Base-by-base conservation (phyloP, 805 yeast species). In the Kazachstania africana region DNA sequence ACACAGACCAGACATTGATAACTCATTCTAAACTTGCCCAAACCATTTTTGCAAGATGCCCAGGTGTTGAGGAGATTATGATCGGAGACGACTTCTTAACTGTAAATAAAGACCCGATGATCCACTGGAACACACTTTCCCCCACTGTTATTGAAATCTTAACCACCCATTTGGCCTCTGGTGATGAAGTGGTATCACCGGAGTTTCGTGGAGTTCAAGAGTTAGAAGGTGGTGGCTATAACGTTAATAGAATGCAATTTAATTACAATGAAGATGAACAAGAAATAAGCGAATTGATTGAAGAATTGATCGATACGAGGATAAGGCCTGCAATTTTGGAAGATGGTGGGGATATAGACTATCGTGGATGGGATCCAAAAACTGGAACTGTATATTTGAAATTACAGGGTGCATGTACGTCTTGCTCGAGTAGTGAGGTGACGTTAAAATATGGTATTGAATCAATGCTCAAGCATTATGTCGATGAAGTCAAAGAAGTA, bases 261-360 rank as follows among this genome's bases (percentile, higher is more conserved):
- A 49, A 51, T 24, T 38, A 55, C 27, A 44, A 51, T 8, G 94
- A 78, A 29, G 82, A 75, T 30, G 85, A 79, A 36, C 66, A 70
- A 33, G 97, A 88, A 57, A 72, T 84, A 2, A 79, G 84, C 27
- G 75, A 81, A 19, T 79, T 87, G 79, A 84, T 91, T 48, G 81
- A 84, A 45, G 97, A 91, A 51, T 66, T 91, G 35, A 78, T 93
- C 35, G 93, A 81, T 38, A 91, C 98, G 2, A 75, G 96, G 52
- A 87, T 91, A 31, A 76, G 95, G 50, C 99, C 99, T 1, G 95
- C 97, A 1, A 85, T 91, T 36, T 94, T 85, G 60, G 99, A 91
- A 48, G 99, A 91, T 49, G 99, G 99, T 39, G 99, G 99, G 21
- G 97, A 91, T 50, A 77, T 91, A 39, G 87, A 83, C 45, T 93